Conservation (phyloP, 352 stramenopile genomes). For the Phytopythium cucurbitacearum region DNA sequence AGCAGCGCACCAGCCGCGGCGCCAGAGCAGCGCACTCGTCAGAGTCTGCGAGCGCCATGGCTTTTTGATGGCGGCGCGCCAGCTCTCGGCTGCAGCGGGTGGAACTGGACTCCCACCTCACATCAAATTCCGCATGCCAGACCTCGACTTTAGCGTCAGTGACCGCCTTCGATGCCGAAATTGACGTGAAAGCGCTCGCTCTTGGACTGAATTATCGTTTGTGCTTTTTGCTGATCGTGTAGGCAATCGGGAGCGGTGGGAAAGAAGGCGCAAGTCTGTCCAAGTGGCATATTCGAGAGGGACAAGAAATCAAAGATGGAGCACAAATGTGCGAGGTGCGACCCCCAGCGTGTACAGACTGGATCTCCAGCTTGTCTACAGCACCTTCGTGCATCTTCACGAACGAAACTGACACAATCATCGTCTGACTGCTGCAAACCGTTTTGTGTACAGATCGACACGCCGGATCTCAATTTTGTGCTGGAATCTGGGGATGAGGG, state of each 20-base stretch:
- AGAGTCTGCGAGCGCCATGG: too few relatives aligned
- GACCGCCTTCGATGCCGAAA: too few relatives aligned
- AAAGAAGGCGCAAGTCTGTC: conserved; percentile 48
- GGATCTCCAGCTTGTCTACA: neutral
- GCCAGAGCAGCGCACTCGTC: too few relatives aligned
- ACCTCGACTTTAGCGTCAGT: conserved; percentile 77
- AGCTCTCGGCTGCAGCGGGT: neutral
- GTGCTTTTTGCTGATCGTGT: conserved; percentile 1
- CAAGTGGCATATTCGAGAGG: conserved; percentile 76
- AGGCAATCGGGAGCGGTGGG: conserved; percentile 55
- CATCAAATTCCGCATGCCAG: conserved; percentile 86
- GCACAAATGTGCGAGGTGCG: conserved; percentile 73
- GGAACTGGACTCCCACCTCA: conserved; percentile 44
- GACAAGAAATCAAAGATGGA: conserved; percentile 55
- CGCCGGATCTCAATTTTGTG: conserved; percentile 75
- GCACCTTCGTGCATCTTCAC: neutral
- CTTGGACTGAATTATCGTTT: neutral
- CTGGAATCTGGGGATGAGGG: conserved; percentile 78
- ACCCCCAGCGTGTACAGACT: conserved; percentile 1
- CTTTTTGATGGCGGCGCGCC: neutral
- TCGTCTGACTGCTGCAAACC: neutral
- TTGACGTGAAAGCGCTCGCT: neutral
- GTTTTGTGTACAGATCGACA: conserved; percentile 58
- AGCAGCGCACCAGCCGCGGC: too few relatives aligned
- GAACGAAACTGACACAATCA: neutral